Evolutionary conservation across 176 grass and related monocot genomes (phyloP).

Genomic region (Elaeis guineensis): DNA sequence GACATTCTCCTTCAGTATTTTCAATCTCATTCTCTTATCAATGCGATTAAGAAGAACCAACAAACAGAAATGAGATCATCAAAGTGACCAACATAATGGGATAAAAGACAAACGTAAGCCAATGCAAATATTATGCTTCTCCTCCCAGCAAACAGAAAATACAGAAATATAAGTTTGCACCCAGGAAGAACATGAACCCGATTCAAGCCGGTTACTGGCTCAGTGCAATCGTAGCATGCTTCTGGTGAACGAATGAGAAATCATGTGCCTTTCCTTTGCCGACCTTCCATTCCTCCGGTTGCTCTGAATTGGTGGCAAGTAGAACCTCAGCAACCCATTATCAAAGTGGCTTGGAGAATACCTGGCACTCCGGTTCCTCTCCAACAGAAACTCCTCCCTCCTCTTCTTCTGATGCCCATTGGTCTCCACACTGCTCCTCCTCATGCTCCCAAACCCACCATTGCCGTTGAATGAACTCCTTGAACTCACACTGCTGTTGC

Average conservation of each 20-base stretch:
- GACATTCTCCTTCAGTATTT: too few relatives aligned
- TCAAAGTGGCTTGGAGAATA: slow-evolving; percentile 31
- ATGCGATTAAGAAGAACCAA: too few relatives aligned
- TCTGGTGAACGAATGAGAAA: slow-evolving; percentile 32
- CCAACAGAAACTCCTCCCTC: slow-evolving; percentile 55
- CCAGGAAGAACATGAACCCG: slow-evolving; percentile 3
- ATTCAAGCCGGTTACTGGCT: neutral
- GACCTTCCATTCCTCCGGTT: slow-evolving; percentile 24
- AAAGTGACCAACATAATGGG: too few relatives aligned
- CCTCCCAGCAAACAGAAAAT: too few relatives aligned
- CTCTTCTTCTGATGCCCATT: slow-evolving; percentile 40
- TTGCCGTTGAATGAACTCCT: slow-evolving; percentile 43
- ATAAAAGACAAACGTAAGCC: too few relatives aligned
- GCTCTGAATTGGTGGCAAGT: slow-evolving; percentile 31
- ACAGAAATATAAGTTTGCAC: too few relatives aligned
- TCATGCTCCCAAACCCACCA: slow-evolving; percentile 20
- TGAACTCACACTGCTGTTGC: slow-evolving; percentile 63
- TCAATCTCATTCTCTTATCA: too few relatives aligned
- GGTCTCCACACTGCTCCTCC: slow-evolving; percentile 40
- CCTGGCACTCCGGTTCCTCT: slow-evolving; percentile 57
- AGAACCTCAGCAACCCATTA: slow-evolving; percentile 26
- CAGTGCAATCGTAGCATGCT: slow-evolving; percentile 40
- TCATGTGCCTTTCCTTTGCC: slow-evolving; percentile 28
- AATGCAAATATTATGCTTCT: too few relatives aligned
- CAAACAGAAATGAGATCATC: too few relatives aligned